Conservation (phyloP, 2,329 filamentous ascomycete species). For the Malbranchea cinnamomea region DNA sequence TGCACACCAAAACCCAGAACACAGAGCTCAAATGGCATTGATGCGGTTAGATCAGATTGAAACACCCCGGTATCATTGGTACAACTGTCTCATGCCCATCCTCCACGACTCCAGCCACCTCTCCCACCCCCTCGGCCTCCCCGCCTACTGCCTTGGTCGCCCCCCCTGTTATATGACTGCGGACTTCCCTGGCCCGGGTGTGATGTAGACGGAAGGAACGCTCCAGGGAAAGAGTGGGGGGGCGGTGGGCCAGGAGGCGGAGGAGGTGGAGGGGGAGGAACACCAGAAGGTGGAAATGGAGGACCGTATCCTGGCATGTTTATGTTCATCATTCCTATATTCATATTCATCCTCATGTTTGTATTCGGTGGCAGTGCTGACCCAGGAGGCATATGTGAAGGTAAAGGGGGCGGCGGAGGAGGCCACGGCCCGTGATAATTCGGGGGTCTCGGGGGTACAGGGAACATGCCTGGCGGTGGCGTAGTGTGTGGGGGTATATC, state of each 20-base stretch:
- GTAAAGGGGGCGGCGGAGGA: slow-evolving; percentile 21
- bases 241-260: neutral
- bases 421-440: slow-evolving; percentile 24
- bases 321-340: slow-evolving; percentile 7
- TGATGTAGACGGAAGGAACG: slow-evolving; percentile 20
- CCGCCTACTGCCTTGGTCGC: slow-evolving; percentile 2
- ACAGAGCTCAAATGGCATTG: neutral
- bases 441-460: slow-evolving; percentile 18
- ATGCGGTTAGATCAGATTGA: no score
- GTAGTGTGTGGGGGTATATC: neutral
- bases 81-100: slow-evolving; percentile 9
- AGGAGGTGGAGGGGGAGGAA: slow-evolving; percentile 6
- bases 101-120: slow-evolving; percentile 9
- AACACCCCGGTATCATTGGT: no score
- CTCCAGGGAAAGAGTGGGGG: slow-evolving; percentile 18
- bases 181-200: slow-evolving; percentile 10
- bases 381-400: no score
- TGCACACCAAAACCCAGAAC: neutral
- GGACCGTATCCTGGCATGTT: slow-evolving; percentile 9
- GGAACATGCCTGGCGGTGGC: slow-evolving; percentile 7
- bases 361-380: no score
- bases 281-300: slow-evolving; percentile 2
- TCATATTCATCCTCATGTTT: slow-evolving; percentile 7
- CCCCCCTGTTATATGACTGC: slow-evolving; percentile 3
- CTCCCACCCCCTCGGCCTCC: slow-evolving; percentile 2